Conservation (phyloP, 805 yeast species). For the Metschnikowia cerradonensis region DNA sequence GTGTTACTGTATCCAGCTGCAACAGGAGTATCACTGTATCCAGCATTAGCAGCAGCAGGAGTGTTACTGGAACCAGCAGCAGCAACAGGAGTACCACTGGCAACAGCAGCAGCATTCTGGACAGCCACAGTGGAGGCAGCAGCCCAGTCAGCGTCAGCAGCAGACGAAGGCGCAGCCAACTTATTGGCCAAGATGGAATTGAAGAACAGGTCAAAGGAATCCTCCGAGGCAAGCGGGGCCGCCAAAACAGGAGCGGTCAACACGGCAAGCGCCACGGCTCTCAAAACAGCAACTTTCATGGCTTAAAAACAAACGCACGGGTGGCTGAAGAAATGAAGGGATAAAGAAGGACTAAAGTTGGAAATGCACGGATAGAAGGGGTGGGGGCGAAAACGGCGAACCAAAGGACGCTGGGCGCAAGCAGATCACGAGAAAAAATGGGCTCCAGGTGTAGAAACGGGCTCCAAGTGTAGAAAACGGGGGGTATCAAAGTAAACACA, state of each 20-base stretch:
- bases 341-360: constrained; percentile 25
- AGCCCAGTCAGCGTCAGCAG: not conserved
- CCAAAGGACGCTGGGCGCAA: too few species aligned
- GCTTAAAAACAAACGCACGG: not conserved
- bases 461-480: too few species aligned
- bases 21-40: too few species aligned
- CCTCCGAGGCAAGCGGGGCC: constrained; percentile 2
- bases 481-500: too few species aligned
- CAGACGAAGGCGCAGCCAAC: not conserved
- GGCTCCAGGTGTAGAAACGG: too few species aligned
- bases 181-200: not conserved
- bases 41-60: too few species aligned
- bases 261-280: constrained; percentile 7
- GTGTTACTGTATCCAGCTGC: too few species aligned
- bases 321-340: not conserved
- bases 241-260: constrained; percentile 7
- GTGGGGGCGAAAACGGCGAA: not conserved
- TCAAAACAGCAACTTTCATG: constrained; percentile 8
- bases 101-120: too few species aligned
- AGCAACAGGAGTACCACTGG: too few species aligned
- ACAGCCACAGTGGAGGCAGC: too few species aligned
- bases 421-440: too few species aligned
- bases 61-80: too few species aligned
- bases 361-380: constrained; percentile 1
- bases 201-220: not conserved